Evolutionary conservation across 2,329 filamentous ascomycete species (phyloP), one percentile per base, ranked within the genome.

Genomic region (Lizonia empirigonia): DNA sequence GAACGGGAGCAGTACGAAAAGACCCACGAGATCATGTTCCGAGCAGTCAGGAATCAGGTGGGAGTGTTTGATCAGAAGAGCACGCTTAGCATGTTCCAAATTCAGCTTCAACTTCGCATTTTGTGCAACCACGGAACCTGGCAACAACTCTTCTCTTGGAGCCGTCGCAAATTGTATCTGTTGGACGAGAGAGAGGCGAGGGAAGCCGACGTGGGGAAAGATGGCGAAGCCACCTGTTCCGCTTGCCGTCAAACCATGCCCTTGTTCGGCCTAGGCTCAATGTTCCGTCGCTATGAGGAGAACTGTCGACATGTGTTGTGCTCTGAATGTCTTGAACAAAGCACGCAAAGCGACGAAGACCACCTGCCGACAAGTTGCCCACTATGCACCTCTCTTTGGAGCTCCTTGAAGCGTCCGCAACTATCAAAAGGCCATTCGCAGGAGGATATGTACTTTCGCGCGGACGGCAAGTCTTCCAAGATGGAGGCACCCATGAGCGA

Each of bases 111-210:
- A 50, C 59, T 81, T 10, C 73, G 78, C 0, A 75, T 80, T 5
- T 53, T 81, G 1, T 80, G 78, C 60, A 81, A 81, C 46, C 78
- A 80, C 52, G 79, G 78, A 1, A 81, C 79, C 0, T 78, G 70
- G 55, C 78, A 80, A 52, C 72, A 77, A 27, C 66, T 60, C 0
- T 77, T 78, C 35, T 76, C 75, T 1, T 80, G 77, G 77, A 64
- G 64, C 33, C 69, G 65, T 20, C 66, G 67, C 3, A 70, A 69
- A 30, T 29, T 70, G 8, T 53, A 70, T 22, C 39, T 70, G 6
- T 39, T 66, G 7, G 70, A 78, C n/a, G 73, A 74, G 30, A 58
- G 63, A 53, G 64, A 73, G 30, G 71, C 73, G 42, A 68, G 69
- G 10, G 56, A 68, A 55, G 65, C 51, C 7, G 58, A 55, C 0